Evolutionary conservation across 495 filamentous ascomycete species (phyloP).

Genomic region (Filosporella fistucella): DNA sequence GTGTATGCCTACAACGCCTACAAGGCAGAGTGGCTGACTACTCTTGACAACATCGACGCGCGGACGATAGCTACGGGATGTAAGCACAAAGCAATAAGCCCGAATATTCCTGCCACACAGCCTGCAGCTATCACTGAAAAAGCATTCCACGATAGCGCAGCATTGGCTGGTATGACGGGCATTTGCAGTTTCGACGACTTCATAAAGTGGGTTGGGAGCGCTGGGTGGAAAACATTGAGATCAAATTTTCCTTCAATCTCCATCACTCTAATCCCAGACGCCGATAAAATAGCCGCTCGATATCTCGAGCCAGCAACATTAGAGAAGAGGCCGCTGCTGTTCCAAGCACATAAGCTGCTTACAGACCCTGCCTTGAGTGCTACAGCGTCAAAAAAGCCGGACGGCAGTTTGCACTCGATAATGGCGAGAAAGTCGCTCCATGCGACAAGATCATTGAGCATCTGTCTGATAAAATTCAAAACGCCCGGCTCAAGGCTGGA

Average conservation of each 20-base stretch:
- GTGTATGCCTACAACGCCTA: background rate
- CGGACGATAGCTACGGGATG: background rate
- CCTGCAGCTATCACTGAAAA: background rate
- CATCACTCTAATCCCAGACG: background rate
- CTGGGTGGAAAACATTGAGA: background rate
- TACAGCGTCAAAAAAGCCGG: too few species aligned
- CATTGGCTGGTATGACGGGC: background rate
- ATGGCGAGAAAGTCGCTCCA: too few species aligned
- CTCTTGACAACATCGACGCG: background rate
- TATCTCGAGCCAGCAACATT: too few species aligned
- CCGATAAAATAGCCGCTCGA: background rate
- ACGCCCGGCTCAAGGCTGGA: too few species aligned
- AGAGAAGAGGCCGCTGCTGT: too few species aligned
- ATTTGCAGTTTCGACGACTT: slow-evolving; percentile 1
- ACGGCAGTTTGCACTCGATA: too few species aligned
- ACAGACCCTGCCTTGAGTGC: too few species aligned
- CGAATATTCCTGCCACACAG: background rate
- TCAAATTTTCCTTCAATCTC: background rate
- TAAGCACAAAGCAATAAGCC: background rate
- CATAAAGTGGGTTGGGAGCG: background rate
- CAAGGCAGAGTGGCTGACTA: background rate
- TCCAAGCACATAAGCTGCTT: too few species aligned
- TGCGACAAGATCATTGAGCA: too few species aligned
- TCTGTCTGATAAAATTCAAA: too few species aligned
- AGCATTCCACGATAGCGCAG: background rate